Percentiles rank a stretch among this genome's conserved stretches.
Evolutionary conservation across 441 rosid species (phyloP).

Genomic region (Croton setiger): DNA sequence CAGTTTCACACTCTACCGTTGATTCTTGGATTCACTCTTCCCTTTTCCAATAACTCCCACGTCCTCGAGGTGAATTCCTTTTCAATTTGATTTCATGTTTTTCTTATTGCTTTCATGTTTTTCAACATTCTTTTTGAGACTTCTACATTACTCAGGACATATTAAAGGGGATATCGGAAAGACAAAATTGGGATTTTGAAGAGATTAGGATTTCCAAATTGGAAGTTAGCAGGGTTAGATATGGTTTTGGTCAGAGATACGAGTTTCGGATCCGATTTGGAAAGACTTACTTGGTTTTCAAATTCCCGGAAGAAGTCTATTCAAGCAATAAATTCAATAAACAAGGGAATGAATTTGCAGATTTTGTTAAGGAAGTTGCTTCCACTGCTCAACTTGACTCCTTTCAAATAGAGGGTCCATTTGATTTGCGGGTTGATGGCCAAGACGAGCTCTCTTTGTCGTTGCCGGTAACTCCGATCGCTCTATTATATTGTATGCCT

Average conservation of each 20-base stretch:
- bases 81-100: not conserved
- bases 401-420: conserved; percentile 56
- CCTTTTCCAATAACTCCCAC: conserved; percentile 19
- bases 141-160: conserved; percentile 43
- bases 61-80: conserved; percentile 45
- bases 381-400: conserved; percentile 38
- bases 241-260: conserved; percentile 43
- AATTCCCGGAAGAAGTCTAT: conserved; percentile 46
- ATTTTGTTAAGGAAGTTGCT: conserved; percentile 34
- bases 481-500: not conserved
- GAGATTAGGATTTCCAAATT: conserved; percentile 34
- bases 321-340: conserved; percentile 42
- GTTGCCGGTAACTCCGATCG: conserved; percentile 42
- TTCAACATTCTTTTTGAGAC: not conserved
- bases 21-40: conserved; percentile 27
- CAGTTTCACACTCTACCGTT: conserved; percentile 21
- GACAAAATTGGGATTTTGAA: conserved; percentile 54
- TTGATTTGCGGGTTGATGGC: conserved; percentile 50
- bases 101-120: not conserved
- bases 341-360: conserved; percentile 32
- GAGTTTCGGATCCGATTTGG: conserved; percentile 69
- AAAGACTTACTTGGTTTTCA: conserved; percentile 39
- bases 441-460: conserved; percentile 39
- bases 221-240: conserved; percentile 42
- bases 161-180: conserved; percentile 46